A percentile compares a stretch with the other conserved stretches of the same genome.
phyloP scores from a whole-genome alignment of 805 yeast genomes.

The Saturnispora serradocipensis region DNA sequence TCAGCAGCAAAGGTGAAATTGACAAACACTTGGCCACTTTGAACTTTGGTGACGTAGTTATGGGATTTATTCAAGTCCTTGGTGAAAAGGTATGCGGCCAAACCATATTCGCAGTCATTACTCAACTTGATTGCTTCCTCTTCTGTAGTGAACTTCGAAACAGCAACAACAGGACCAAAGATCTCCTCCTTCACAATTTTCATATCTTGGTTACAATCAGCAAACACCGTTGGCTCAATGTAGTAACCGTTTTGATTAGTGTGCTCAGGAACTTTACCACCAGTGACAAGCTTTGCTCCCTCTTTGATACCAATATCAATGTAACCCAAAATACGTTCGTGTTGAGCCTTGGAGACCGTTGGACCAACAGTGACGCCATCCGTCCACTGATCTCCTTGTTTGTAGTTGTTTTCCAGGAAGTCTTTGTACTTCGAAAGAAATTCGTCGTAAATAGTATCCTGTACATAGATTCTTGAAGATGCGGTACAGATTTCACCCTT shows the following conservation, averaged over 20 bases:
- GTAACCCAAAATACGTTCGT: constrained; percentile 66
- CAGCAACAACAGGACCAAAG: constrained; percentile 87
- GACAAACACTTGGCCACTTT: constrained; percentile 88
- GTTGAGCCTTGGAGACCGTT: constrained; percentile 75
- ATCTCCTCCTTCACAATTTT: constrained; percentile 68
- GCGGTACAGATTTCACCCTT: constrained; percentile 96
- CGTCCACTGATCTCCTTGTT: constrained; percentile 75
- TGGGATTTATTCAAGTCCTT: constrained; percentile 64
- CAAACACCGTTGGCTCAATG: constrained; percentile 65
- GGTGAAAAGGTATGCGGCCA: constrained; percentile 89
- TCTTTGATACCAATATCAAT: constrained; percentile 70
- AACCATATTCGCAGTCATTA: constrained; percentile 75
- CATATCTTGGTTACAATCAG: constrained; percentile 60
- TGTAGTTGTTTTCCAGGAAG: constrained; percentile 44
- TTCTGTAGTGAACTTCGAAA: constrained; percentile 69
- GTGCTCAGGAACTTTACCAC: constrained; percentile 44
- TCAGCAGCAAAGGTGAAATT: constrained; percentile 88
- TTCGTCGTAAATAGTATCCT: constrained; percentile 74
- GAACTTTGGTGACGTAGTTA: constrained; percentile 61
- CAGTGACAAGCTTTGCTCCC: constrained; percentile 70
- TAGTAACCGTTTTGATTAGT: constrained; percentile 48
- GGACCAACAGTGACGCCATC: constrained; percentile 82
- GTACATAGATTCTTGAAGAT: constrained; percentile 84
- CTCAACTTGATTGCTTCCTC: constrained; percentile 76
- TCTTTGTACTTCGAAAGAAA: constrained; percentile 51